A percentile compares a stretch with the other conserved stretches of the same genome.
phyloP scores from a whole-genome alignment of 2,329 filamentous ascomycete species.

The Epichloe sylvatica region DNA sequence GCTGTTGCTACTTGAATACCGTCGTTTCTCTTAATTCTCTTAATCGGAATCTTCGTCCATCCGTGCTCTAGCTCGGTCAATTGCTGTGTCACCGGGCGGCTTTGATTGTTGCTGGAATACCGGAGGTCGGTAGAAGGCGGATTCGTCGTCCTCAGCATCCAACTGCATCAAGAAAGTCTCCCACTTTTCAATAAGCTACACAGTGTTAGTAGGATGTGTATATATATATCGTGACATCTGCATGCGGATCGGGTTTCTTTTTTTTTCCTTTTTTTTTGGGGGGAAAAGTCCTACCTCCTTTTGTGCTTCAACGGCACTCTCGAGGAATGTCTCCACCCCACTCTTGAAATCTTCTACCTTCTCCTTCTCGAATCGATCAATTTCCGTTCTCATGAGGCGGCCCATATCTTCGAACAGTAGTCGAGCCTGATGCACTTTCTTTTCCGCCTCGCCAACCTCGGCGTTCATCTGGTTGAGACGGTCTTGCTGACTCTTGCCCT shows the following conservation, averaged over 20 bases:
- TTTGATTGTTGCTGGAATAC: slow-evolving; percentile 38
- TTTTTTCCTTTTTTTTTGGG: no score
- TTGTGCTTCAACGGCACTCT: slow-evolving; percentile 93
- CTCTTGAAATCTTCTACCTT: slow-evolving; percentile 99
- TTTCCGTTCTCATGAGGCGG: slow-evolving; percentile 72
- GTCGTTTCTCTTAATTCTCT: slow-evolving; percentile 25
- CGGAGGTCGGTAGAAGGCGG: slow-evolving; percentile 50
- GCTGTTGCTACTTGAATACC: slow-evolving; percentile 3
- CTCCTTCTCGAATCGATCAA: slow-evolving; percentile 89
- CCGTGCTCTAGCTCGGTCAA: slow-evolving; percentile 43
- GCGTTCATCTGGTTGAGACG: slow-evolving; percentile 82
- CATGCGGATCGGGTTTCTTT: not conserved
- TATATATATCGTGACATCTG: not conserved
- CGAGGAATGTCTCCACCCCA: slow-evolving; percentile 91
- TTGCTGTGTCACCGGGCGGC: slow-evolving; percentile 41
- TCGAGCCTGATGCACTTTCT: slow-evolving; percentile 79
- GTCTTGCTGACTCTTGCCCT: slow-evolving; percentile 93
- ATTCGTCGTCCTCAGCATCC: slow-evolving; percentile 80
- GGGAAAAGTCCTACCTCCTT: slow-evolving; percentile 62
- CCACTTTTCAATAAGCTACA: slow-evolving; percentile 70
- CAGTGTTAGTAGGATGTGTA: slow-evolving; percentile 1
- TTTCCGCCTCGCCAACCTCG: slow-evolving; percentile 88
- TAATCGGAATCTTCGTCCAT: slow-evolving; percentile 46
- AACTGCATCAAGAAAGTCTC: slow-evolving; percentile 95
- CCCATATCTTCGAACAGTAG: slow-evolving; percentile 97